Percentiles rank a stretch among this genome's conserved stretches.
Evolutionary conservation across 176 grass and related monocot species (phyloP).

Genomic region (Aegilops umbellulata): DNA sequence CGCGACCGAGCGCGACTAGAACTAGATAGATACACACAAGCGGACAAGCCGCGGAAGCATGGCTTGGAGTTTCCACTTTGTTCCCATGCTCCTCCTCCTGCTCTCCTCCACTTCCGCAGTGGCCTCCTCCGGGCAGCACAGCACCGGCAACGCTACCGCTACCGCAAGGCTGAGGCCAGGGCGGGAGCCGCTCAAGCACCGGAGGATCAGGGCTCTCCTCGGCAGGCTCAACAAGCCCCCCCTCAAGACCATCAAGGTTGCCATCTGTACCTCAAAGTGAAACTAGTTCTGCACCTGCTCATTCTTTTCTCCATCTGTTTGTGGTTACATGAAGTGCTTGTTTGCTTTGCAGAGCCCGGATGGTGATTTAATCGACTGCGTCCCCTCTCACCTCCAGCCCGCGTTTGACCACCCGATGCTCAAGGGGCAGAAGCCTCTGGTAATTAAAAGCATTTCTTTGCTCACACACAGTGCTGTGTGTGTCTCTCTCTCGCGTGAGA

Average conservation of each 20-base stretch:
- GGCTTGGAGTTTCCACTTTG: slow-evolving; percentile 69
- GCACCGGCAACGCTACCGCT: not conserved
- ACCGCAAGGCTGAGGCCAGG: slow-evolving; percentile 24
- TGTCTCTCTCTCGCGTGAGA: not conserved
- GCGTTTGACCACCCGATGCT: slow-evolving; percentile 65
- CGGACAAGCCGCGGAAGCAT: slow-evolving; percentile 48
- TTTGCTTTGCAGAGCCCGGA: slow-evolving; percentile 53
- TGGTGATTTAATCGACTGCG: slow-evolving; percentile 77
- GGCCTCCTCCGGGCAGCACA: not conserved
- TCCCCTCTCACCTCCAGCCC: slow-evolving; percentile 62
- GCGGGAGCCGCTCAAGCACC: slow-evolving; percentile 36
- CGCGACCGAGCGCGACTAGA: not conserved
- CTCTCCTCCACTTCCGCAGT: slow-evolving; percentile 18
- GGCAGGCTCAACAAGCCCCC: slow-evolving; percentile 69
- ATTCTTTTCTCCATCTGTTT: not conserved
- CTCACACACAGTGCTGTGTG: too few relatives aligned
- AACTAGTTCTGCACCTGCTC: not conserved
- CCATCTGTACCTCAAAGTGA: not conserved
- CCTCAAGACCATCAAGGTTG: slow-evolving; percentile 69
- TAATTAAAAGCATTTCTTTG: not conserved
- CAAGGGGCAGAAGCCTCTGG: slow-evolving; percentile 53
- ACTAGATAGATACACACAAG: slow-evolving; percentile 5
- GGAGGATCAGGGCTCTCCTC: slow-evolving; percentile 56
- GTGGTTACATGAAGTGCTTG: not conserved
- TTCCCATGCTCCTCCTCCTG: slow-evolving; percentile 40